Percentiles rank a stretch among this genome's conserved stretches.
Evolutionary conservation across 345 rosid genomes (phyloP).

Genomic region (Pistacia vera): DNA sequence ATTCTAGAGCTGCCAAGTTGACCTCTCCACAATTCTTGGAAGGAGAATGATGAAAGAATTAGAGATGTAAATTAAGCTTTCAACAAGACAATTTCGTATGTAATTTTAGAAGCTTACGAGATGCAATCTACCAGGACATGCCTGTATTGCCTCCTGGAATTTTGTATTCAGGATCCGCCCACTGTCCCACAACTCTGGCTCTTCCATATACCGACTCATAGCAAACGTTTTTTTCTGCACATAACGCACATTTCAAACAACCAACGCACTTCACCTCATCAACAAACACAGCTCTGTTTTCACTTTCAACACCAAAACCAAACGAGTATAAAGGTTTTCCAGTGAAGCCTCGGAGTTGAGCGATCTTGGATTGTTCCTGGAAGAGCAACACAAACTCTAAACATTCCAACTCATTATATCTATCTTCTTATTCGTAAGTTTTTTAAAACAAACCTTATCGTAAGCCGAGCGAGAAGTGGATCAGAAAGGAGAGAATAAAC

Average conservation of each 20-base stretch:
- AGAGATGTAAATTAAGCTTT: not conserved
- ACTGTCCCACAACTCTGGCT: conserved; percentile 90
- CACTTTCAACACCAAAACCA: conserved; percentile 83
- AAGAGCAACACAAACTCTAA: not conserved
- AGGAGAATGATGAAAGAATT: not conserved
- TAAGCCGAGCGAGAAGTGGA: conserved; percentile 62
- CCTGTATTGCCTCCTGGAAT: conserved; percentile 72
- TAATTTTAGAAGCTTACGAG: conserved; percentile 38
- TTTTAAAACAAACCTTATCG: conserved; percentile 55
- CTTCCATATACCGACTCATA: conserved; percentile 70
- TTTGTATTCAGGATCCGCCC: conserved; percentile 88
- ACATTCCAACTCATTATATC: too few species aligned
- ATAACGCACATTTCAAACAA: conserved; percentile 88
- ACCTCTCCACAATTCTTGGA: conserved; percentile 71
- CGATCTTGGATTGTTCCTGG: conserved; percentile 75
- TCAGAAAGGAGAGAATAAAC: conserved; percentile 75
- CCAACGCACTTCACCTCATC: conserved; percentile 94
- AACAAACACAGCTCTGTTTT: conserved; percentile 80
- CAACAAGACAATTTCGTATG: too few species aligned
- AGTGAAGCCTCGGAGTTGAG: conserved; percentile 70
- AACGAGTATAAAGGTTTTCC: conserved; percentile 77
- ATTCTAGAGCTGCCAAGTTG: conserved; percentile 85
- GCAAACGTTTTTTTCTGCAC: conserved; percentile 84
- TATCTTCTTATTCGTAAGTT: not conserved
- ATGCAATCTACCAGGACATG: conserved; percentile 92